Base-by-base conservation (phyloP, 2,329 filamentous ascomycete species). In the Ceratocystis papillata region DNA sequence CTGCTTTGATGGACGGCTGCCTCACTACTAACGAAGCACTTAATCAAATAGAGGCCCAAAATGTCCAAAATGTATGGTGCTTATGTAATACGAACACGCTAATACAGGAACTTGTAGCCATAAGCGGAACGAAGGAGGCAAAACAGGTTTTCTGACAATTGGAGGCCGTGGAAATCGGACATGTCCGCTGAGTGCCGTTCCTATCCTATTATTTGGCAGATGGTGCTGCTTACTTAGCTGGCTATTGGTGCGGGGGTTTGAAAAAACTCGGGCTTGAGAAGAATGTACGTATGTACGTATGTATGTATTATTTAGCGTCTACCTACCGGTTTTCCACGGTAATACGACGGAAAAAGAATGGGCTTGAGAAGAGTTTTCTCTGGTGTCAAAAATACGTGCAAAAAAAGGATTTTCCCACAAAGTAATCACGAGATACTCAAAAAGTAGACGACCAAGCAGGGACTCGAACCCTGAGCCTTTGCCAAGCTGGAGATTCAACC, bases 391-490 rank as follows among this genome's bases (percentile, higher is more conserved):
- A 41, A 62, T 6, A 20, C 46, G 46, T n/a, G 17, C 46, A 8
- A 20, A 10, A 62, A 25, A 50, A n/a, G 10, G 28, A 61, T 15
- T 5, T 28, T 33, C 28, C 37, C 2, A 61, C 41, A 62, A 22
- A 62, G 0, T 28, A 17, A n/a, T n/a, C 20, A 41, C 1, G 15
- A 50, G 5, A 30, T 25, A 30, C n/a, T 17, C 7, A 60, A 63
- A 63, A 48, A 53, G 22, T 2, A 33, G 2, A 12, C 66, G 63
- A 67, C 63, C 63, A 67, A 67, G 63, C 63, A 67, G 66, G 66
- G 66, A 67, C 66, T 67, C 66, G 63, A 67, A 67, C 66, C 63
- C 66, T 67, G 63, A 67, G 66, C 66, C 66, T 67, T 67, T 67
- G 63, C 66, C 66, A 67, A 67, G 48, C 66, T 67, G 57, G 63